phyloP scores from a whole-genome alignment of 495 filamentous ascomycete species.

The Lasiosphaeris hirsuta region DNA sequence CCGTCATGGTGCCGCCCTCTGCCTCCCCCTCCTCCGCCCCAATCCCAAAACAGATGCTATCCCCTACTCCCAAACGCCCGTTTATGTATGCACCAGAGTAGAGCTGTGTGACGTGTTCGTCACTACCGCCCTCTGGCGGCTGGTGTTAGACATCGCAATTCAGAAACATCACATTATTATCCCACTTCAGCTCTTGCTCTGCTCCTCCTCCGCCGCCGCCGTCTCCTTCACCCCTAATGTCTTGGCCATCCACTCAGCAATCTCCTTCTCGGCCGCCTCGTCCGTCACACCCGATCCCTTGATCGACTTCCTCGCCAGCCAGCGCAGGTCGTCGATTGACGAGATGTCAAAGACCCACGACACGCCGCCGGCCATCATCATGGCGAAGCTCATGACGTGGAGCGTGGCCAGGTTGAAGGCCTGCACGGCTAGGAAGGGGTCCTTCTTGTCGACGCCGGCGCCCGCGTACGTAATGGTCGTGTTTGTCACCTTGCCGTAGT shows the following conservation, averaged over 20 bases:
- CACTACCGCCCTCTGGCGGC: too few species aligned
- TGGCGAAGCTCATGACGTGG: slow-evolving; percentile 66
- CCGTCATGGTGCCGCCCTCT: too few species aligned
- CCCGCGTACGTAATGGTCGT: not conserved
- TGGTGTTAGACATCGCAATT: not conserved
- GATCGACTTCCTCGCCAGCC: slow-evolving; percentile 46
- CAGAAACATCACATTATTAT: not conserved
- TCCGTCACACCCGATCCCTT: slow-evolving; percentile 45
- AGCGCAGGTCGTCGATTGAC: slow-evolving; percentile 63
- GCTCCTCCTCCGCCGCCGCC: not conserved
- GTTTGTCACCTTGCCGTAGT: slow-evolving; percentile 34
- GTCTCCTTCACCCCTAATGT: slow-evolving; percentile 50
- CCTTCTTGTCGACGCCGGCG: slow-evolving; percentile 23
- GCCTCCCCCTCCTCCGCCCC: too few species aligned
- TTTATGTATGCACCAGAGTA: too few species aligned
- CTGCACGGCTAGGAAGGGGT: slow-evolving; percentile 66
- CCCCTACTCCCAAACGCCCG: too few species aligned
- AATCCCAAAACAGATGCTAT: too few species aligned
- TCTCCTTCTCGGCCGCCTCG: slow-evolving; percentile 59
- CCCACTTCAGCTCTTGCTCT: not conserved
- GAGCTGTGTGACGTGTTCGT: too few species aligned
- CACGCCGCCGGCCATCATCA: slow-evolving; percentile 64
- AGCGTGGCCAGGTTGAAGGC: slow-evolving; percentile 81
- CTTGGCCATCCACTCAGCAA: slow-evolving; percentile 68
- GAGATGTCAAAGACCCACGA: slow-evolving; percentile 72